phyloP scores from a whole-genome alignment of 164 flowering plant species.

The Vitis vinifera region ASM3070453v1 NC_081812.1:1474001-1474500 shows the following conservation, averaged over 20 bases:
- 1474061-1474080: constrained; percentile 5
- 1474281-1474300: too few species aligned
- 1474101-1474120: constrained; percentile 17
- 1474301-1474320: not conserved
- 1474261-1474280: too few species aligned
- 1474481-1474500: too few species aligned
- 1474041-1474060: not conserved
- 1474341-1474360: not conserved
- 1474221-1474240: too few species aligned
- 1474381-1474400: not conserved
- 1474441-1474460: not conserved
- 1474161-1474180: not conserved
- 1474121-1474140: constrained; percentile 9
- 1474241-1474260: too few species aligned
- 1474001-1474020: too few species aligned
- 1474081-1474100: constrained; percentile 14
- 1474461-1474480: too few species aligned
- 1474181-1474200: not conserved
- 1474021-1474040: too few species aligned
- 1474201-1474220: not conserved
- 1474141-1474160: constrained; percentile 8
- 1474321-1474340: not conserved
- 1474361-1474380: not conserved
- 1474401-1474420: not conserved
- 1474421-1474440: not conserved